A percentile compares a stretch with the other conserved stretches of the same genome.
These are phyloP conservation scores for Gillenia trifoliata DNA, from an alignment of 306 rosid genomes.

Conservation along the genomic window DNA sequence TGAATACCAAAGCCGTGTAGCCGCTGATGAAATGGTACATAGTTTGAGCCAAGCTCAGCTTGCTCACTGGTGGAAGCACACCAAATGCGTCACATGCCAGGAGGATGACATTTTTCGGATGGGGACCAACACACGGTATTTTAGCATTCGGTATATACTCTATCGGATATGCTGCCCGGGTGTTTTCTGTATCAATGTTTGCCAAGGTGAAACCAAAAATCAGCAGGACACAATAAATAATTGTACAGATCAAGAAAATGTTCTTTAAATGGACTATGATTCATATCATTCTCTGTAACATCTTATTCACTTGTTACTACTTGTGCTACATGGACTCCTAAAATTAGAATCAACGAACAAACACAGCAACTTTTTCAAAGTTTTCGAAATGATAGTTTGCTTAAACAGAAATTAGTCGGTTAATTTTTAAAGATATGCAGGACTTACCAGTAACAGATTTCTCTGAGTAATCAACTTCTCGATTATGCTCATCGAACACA, in stretches of 20 bases:
- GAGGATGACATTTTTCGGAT: slow-evolving; percentile 83
- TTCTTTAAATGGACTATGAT: neutral
- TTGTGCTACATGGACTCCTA: neutral
- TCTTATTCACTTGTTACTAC: neutral
- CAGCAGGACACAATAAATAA: neutral
- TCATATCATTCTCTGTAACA: neutral
- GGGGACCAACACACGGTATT: slow-evolving; percentile 87
- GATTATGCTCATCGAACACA: slow-evolving; percentile 75
- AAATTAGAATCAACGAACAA: neutral
- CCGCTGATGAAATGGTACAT: slow-evolving; percentile 98
- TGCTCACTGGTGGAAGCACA: slow-evolving; percentile 92
- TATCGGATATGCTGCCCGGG: slow-evolving; percentile 87
- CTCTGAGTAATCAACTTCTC: slow-evolving; percentile 80
- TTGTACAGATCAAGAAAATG: neutral
- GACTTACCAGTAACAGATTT: slow-evolving; percentile 76
- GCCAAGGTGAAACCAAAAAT: neutral
- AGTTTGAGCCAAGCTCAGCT: slow-evolving; percentile 77
- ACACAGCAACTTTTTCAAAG: neutral
- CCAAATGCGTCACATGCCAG: slow-evolving; percentile 95
- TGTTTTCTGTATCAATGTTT: slow-evolving; percentile 54
- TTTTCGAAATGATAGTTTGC: neutral
- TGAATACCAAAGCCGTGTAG: slow-evolving; percentile 80
- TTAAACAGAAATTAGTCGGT: neutral
- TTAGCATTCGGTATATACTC: slow-evolving; percentile 93
- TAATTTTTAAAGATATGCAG: neutral